These are phyloP conservation scores for Fragaria nilgerrensis DNA, from an alignment of 306 rosid genomes.

Conservation along the genomic window DNA sequence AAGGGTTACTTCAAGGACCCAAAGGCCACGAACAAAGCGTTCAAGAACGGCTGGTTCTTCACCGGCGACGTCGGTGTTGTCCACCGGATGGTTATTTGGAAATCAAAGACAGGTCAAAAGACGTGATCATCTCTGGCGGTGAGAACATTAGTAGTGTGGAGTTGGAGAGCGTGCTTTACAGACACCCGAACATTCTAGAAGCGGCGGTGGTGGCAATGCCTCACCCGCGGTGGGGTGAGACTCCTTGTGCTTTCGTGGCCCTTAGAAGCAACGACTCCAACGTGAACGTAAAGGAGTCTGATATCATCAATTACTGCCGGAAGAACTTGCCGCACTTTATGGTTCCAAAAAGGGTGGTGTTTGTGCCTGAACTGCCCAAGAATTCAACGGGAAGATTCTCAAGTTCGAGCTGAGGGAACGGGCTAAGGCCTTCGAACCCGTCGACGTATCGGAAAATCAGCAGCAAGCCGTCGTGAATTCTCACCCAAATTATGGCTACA, in stretches of 20 bases:
- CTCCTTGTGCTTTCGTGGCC: conserved; percentile 77
- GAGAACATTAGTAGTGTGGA: conserved; percentile 91
- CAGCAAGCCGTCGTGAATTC: neutral
- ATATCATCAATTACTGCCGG: conserved; percentile 31
- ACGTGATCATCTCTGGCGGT: conserved; percentile 90
- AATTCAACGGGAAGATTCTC: conserved; percentile 40
- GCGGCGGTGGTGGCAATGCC: conserved; percentile 98
- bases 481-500: neutral
- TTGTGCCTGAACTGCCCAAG: conserved; percentile 40
- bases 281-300: conserved; percentile 23
- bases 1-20: conserved; percentile 74
- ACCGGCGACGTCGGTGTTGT: conserved; percentile 88
- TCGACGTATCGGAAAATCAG: neutral
- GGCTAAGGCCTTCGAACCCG: conserved; percentile 21
- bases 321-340: conserved; percentile 41
- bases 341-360: conserved; percentile 47
- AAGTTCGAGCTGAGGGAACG: conserved; percentile 32
- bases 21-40: conserved; percentile 44
- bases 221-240: conserved; percentile 84
- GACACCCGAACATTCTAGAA: conserved; percentile 64
- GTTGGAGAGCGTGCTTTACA: conserved; percentile 56
- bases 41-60: conserved; percentile 71
- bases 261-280: conserved; percentile 16
- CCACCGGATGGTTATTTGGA: conserved; percentile 83
- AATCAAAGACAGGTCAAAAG: conserved; percentile 83